phyloP scores from a whole-genome alignment of 129 eudicot genomes.

The Deinandra increscens region DNA sequence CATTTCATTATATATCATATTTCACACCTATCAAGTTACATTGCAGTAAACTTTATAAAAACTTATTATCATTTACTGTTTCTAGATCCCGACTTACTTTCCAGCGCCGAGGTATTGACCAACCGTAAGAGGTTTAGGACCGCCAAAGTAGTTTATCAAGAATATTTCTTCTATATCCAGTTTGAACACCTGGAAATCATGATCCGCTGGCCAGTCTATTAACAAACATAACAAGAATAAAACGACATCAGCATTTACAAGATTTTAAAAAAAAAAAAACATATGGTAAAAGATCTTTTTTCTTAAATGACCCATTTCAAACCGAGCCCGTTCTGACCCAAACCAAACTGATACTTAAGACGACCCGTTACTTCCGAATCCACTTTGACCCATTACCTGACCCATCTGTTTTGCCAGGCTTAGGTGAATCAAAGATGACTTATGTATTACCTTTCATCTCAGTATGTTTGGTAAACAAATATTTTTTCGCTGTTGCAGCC shows the following conservation, averaged over 20 bases:
- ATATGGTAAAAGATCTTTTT: neutral
- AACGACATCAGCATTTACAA: neutral
- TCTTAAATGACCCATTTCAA: neutral
- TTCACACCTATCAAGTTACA: slow-evolving; percentile 18
- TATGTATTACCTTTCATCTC: slow-evolving; percentile 68
- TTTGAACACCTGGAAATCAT: slow-evolving; percentile 72
- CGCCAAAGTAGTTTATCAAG: slow-evolving; percentile 85
- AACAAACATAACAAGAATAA: slow-evolving; percentile 17
- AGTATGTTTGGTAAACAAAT: slow-evolving; percentile 79
- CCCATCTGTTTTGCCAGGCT: neutral
- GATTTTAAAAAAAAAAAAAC: neutral
- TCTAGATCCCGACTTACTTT: slow-evolving; percentile 55
- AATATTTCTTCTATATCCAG: slow-evolving; percentile 76
- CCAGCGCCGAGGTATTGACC: slow-evolving; percentile 65
- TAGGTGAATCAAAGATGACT: neutral
- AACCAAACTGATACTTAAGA: neutral
- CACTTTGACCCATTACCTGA: neutral
- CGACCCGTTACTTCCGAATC: neutral
- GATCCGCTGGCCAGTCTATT: slow-evolving; percentile 85
- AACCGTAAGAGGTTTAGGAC: slow-evolving; percentile 89
- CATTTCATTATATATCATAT: slow-evolving; percentile 25
- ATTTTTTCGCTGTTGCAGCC: slow-evolving; percentile 57
- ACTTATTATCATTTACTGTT: slow-evolving; percentile 4
- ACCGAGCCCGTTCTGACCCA: neutral
- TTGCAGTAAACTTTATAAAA: neutral